Conservation (phyloP, 1,284 basidiomycete genomes). For the Austroboletus niveus region DNA sequence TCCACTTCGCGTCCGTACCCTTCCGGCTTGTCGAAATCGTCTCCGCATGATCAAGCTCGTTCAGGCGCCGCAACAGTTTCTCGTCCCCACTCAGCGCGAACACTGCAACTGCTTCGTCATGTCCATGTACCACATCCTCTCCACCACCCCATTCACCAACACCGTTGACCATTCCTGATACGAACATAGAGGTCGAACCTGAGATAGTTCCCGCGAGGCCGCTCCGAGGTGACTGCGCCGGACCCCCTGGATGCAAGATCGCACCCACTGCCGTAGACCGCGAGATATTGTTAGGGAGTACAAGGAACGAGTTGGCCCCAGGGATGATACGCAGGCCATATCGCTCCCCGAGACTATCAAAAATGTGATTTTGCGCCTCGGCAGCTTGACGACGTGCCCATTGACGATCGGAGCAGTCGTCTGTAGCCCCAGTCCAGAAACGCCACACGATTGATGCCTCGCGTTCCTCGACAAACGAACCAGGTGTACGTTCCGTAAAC, state of each 20-base stretch:
- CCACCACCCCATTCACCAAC: background rate
- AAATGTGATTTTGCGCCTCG: constrained; percentile 89
- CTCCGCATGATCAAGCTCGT: constrained; percentile 69
- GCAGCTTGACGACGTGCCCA: constrained; percentile 86
- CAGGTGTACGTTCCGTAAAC: constrained; percentile 88
- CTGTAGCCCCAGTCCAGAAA: constrained; percentile 63
- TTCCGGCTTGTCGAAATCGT: constrained; percentile 66
- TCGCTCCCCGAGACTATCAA: constrained; percentile 79
- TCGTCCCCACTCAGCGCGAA: constrained; percentile 73
- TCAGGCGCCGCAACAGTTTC: constrained; percentile 68
- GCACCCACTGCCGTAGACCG: constrained; percentile 77
- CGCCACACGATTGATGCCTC: constrained; percentile 83
- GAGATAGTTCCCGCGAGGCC: constrained; percentile 7
- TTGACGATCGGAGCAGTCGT: constrained; percentile 53
- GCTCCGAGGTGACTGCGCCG: constrained; percentile 49
- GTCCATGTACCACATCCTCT: constrained; percentile 7
- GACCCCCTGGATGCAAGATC: constrained; percentile 67
- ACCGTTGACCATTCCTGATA: background rate
- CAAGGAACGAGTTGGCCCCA: constrained; percentile 74
- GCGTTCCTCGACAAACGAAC: constrained; percentile 81
- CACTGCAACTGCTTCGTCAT: constrained; percentile 57
- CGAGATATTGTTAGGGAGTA: constrained; percentile 82
- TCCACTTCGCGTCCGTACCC: constrained; percentile 78
- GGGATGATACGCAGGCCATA: constrained; percentile 81
- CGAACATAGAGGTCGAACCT: background rate